Base-by-base conservation (phyloP, 2,329 filamentous ascomycete genomes). In the Fusarium fracticaudum region DNA sequence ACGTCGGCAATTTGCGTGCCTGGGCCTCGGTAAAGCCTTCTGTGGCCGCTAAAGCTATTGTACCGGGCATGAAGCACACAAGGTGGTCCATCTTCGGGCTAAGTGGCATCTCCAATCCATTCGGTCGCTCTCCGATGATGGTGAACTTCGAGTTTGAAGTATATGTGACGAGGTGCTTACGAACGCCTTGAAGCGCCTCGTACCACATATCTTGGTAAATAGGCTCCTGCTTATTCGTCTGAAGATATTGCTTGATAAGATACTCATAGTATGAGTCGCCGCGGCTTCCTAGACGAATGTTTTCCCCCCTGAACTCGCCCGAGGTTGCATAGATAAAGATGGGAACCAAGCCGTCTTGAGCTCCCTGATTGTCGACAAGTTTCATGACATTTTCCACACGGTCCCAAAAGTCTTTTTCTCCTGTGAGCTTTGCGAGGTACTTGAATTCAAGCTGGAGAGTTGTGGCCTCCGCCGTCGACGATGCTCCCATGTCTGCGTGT, bases 211-310 rank as follows among this genome's bases (percentile, higher is more conserved):
- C 93, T 74, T 92, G 87, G 83, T 99, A 99, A 22, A 98, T 85
- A 1, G 91, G 87, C 81, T 99, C 96, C 79, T 95, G 88, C 80
- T 93, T 91, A 64, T 93, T 94, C 18, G 96, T 99, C 83, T 99
- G 96, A 26, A 98, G 87, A 81, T 97, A 98, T 82, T 99, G 96
- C 85, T 99, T 99, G 86, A 98, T 97, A 58, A 99, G 90, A 82
- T 99, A 99, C 84, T 99, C 94, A 84, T 99, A 99, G 84, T 98
- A 99, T 54, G 95, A 98, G 85, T 99, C 96, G 51, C 96, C 96
- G 70, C 96, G 91, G 81, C 94, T 98, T 44, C 96, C 96, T 29
- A 98, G 88, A 24, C 96, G 93, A 78, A 99, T 96, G 79, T 98
- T 97, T 26, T 91, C 84, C 26, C 94, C 94, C 58, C 90, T 89